These are phyloP conservation scores for Boletales sp. DNA, from an alignment of 768 basidiomycete genomes.

Conservation along the genomic window DNA sequence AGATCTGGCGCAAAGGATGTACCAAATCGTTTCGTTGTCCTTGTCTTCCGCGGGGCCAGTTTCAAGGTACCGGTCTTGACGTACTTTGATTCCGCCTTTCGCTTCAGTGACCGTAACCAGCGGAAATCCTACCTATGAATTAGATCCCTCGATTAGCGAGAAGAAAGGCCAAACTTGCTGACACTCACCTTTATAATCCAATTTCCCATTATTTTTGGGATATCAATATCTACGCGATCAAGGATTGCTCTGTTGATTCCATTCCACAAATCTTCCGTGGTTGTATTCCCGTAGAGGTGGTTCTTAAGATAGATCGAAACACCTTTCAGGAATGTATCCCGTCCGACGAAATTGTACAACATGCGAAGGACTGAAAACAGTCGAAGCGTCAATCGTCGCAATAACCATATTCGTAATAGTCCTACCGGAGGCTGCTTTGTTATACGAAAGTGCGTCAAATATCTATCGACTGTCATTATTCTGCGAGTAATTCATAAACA, in stretches of 20 bases:
- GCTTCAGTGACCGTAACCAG: slow-evolving; percentile 83
- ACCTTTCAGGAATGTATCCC: slow-evolving; percentile 82
- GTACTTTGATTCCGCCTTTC: slow-evolving; percentile 65
- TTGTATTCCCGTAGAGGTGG: slow-evolving; percentile 79
- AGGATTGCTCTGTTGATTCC: slow-evolving; percentile 71
- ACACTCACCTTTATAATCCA: slow-evolving; percentile 76
- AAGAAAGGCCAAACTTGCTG: not conserved
- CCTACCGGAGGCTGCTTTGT: slow-evolving; percentile 75
- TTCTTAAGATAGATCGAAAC: slow-evolving; percentile 92
- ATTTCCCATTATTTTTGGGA: slow-evolving; percentile 80
- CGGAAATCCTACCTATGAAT: slow-evolving; percentile 71
- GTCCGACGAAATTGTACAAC: slow-evolving; percentile 84
- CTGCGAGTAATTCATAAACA: not conserved
- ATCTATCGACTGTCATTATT: slow-evolving; percentile 46
- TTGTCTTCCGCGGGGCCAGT: slow-evolving; percentile 74
- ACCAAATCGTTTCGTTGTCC: slow-evolving; percentile 91
- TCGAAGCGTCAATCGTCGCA: not conserved
- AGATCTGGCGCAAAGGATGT: slow-evolving; percentile 3
- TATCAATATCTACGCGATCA: slow-evolving; percentile 42
- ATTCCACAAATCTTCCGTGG: slow-evolving; percentile 84
- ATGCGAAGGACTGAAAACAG: slow-evolving; percentile 77
- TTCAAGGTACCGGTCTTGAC: slow-evolving; percentile 91
- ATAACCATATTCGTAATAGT: not conserved
- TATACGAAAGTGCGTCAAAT: slow-evolving; percentile 85
- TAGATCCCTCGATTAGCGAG: not conserved